Evolutionary conservation across 495 filamentous ascomycete genomes (phyloP).

Genomic region (Clavariopsis aquatica): DNA sequence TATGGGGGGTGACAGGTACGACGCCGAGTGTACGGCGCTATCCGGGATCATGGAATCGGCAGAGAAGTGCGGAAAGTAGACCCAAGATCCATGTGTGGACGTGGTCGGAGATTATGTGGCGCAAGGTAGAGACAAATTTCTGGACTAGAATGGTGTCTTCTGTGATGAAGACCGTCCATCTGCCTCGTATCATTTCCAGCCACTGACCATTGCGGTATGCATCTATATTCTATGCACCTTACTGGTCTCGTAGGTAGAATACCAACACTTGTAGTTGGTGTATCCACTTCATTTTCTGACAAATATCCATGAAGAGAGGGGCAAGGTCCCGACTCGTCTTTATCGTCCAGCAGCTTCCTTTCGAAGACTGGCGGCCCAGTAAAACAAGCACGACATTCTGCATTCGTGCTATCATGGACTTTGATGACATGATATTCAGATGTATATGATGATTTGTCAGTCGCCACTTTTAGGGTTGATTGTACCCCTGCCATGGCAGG

Average conservation of each 20-base stretch:
- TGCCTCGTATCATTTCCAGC: no score
- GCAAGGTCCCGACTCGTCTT: no score
- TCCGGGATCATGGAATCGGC: neutral
- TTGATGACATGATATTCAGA: neutral
- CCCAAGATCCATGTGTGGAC: neutral
- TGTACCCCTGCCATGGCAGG: neutral
- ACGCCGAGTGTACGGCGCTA: neutral
- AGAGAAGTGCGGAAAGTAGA: neutral
- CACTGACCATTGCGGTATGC: no score
- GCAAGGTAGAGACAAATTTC: neutral
- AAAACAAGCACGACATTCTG: neutral
- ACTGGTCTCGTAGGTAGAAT: no score
- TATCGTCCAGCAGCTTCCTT: neutral
- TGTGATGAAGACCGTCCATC: neutral
- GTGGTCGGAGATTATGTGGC: neutral
- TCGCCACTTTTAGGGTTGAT: neutral
- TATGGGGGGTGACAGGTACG: neutral
- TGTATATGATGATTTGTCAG: neutral
- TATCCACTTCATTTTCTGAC: no score
- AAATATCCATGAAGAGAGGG: no score
- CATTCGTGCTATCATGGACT: neutral
- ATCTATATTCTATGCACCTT: no score
- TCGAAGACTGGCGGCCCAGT: neutral
- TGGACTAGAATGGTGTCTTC: neutral
- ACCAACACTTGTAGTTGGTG: no score